Conservation (phyloP, 2,329 filamentous ascomycete species). For the Clonostachys solani region DNA sequence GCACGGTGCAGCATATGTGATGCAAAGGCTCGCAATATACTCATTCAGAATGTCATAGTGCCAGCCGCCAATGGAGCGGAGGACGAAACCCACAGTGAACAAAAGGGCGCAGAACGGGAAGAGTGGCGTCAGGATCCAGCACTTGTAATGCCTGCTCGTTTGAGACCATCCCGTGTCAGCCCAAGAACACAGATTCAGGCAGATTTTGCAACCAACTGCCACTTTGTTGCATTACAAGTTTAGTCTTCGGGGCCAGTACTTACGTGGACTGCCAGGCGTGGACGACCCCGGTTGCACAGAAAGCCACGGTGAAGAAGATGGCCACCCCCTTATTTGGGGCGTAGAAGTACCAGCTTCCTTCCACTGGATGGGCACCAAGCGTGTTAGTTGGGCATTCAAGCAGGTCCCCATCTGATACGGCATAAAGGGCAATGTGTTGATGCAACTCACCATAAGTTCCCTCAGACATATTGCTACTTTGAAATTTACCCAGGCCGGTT, state of each 20-base stretch:
- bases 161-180: background rate
- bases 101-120: conserved; percentile 49
- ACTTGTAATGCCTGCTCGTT: conserved; percentile 43
- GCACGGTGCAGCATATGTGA: conserved; percentile 27
- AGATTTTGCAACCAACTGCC: too few species aligned
- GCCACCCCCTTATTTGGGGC: conserved; percentile 41
- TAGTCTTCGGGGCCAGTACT: conserved; percentile 16
- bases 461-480: conserved; percentile 14
- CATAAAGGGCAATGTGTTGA: background rate
- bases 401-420: background rate
- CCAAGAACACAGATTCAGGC: background rate
- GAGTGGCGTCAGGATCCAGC: conserved; percentile 49
- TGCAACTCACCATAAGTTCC: conserved; percentile 20
- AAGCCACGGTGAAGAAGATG: conserved; percentile 39
- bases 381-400: too few species aligned
- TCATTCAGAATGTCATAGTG: conserved; percentile 19
- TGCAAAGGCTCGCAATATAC: conserved; percentile 25
- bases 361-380: conserved; percentile 17
- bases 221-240: too few species aligned
- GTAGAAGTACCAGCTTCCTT: conserved; percentile 39
- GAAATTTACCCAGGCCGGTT: too few species aligned
- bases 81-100: conserved; percentile 51
- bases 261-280: conserved; percentile 43
- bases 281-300: conserved; percentile 25
- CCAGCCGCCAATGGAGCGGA: conserved; percentile 26